Evolutionary conservation across 768 basidiomycete species (phyloP).

Genomic region (Cubamyces lactineus): DNA sequence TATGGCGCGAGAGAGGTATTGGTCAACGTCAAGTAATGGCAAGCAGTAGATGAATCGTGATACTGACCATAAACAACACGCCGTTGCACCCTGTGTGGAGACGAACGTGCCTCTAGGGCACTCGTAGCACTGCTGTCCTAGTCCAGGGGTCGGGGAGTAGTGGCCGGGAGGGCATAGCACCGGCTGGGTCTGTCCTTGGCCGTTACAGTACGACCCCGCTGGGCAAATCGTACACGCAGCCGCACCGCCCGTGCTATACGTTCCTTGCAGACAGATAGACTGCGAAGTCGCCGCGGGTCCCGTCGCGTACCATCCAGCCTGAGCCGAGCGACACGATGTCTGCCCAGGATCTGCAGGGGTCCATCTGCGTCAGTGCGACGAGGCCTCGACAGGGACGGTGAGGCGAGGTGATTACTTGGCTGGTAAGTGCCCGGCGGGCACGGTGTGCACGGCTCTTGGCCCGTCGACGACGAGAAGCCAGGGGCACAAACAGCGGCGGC

Average conservation of each 20-base stretch:
- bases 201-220: conserved; percentile 27
- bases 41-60: too few species aligned
- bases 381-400: neutral
- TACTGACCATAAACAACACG: conserved; percentile 28
- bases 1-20: too few species aligned
- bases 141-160: conserved; percentile 18
- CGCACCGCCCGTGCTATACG: conserved; percentile 24
- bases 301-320: conserved; percentile 26
- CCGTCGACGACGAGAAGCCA: conserved; percentile 22
- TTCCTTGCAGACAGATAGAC: conserved; percentile 23
- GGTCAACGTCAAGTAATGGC: neutral
- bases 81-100: conserved; percentile 20
- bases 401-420: neutral
- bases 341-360: conserved; percentile 16
- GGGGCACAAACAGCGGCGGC: conserved; percentile 12
- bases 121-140: conserved; percentile 18
- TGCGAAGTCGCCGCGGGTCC: conserved; percentile 21
- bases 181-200: conserved; percentile 17
- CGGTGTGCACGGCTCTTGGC: conserved; percentile 12
- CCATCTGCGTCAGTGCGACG: neutral
- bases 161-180: conserved; percentile 20
- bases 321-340: conserved; percentile 20
- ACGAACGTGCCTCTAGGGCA: conserved; percentile 27
- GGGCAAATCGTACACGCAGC: conserved; percentile 27
- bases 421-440: conserved; percentile 19